Evolutionary conservation across 176 grass and related monocot species (phyloP).

Genomic region (sorghum (Sorghum bicolor)): DNA sequence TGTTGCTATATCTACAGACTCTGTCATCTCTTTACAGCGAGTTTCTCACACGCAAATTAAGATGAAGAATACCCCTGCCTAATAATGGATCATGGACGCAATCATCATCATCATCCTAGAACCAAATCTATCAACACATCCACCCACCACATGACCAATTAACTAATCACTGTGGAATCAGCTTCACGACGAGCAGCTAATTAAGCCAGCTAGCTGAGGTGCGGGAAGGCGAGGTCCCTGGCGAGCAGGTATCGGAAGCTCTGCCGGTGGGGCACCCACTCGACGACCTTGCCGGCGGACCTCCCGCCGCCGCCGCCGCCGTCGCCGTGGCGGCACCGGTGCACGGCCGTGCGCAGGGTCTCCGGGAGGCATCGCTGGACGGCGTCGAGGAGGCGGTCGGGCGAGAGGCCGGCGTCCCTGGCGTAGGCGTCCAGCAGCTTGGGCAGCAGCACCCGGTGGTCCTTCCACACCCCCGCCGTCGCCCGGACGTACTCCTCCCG

Average conservation of each 20-base stretch:
- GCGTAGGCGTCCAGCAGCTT: slow-evolving; percentile 70
- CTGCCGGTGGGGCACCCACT: slow-evolving; percentile 69
- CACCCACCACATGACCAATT: neutral
- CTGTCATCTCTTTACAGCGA: neutral
- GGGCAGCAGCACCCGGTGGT: slow-evolving; percentile 64
- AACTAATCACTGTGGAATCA: neutral
- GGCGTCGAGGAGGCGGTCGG: slow-evolving; percentile 60
- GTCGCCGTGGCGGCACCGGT: slow-evolving; percentile 54
- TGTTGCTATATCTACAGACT: neutral
- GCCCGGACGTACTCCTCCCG: slow-evolving; percentile 78
- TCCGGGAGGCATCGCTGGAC: slow-evolving; percentile 68
- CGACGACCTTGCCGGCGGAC: slow-evolving; percentile 47
- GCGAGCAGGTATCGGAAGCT: slow-evolving; percentile 77
- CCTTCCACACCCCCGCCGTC: slow-evolving; percentile 68
- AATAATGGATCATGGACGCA: neutral
- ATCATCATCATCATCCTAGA: neutral
- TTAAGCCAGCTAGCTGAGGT: slow-evolving; percentile 42
- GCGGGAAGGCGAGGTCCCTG: slow-evolving; percentile 81
- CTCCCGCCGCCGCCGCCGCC: slow-evolving; percentile 6
- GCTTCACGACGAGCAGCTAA: neutral
- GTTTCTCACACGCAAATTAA: neutral
- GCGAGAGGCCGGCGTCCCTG: slow-evolving; percentile 57
- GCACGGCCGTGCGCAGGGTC: slow-evolving; percentile 59
- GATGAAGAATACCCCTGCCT: neutral
- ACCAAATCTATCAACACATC: slow-evolving; percentile 36